Base-by-base conservation (phyloP, 345 rosid genomes). In the Populus pruinosa region DNA sequence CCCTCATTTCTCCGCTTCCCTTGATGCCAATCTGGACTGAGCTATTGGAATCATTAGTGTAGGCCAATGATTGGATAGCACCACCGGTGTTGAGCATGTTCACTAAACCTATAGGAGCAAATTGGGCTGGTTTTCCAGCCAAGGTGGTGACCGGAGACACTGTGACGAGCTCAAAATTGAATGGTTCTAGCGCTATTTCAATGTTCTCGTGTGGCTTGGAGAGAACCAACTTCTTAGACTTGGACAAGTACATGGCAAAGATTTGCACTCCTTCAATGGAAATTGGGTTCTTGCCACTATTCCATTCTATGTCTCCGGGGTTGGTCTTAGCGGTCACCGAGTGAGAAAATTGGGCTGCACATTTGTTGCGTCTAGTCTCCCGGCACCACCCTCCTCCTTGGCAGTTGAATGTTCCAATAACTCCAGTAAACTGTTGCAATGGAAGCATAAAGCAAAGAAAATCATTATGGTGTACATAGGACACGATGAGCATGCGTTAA, bases 331-430 rank as follows among this genome's bases (percentile, higher is more conserved):
- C 81, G 0, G 91, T 85, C 70, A 93, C 80, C 49, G 67, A 69
- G 50, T 86, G 87, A 43, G 94, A 90, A 78, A 35, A 94, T 67
- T 88, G 70, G 8, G 98, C 89, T 44, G 85, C 86, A 43, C 95
- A 96, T 78, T 89, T 76, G 91, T 94, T 96, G 33, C 93, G 88
- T 41, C 98, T 80, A 13, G 89, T 84, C 82, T 96, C 97, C 0
- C 92, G 88, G 79, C 89, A 79, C 99, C 99, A 96, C 3, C 98
- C 99, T 69, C 99, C 98, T 76, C 99, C 98, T 90, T 96, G 99
- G 86, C 99, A 96, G 83, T 96, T 96, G 68, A 96, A 96, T 68
- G 82, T 95, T 59, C 98, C 97, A 5, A 96, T 86, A 27, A 96
- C 88, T 73, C 97, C 99, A 21, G 90, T 90, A 65, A 77, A 91